Evolutionary conservation across 2,329 filamentous ascomycete species (phyloP).

Genomic region (Anthostomella pinea): DNA sequence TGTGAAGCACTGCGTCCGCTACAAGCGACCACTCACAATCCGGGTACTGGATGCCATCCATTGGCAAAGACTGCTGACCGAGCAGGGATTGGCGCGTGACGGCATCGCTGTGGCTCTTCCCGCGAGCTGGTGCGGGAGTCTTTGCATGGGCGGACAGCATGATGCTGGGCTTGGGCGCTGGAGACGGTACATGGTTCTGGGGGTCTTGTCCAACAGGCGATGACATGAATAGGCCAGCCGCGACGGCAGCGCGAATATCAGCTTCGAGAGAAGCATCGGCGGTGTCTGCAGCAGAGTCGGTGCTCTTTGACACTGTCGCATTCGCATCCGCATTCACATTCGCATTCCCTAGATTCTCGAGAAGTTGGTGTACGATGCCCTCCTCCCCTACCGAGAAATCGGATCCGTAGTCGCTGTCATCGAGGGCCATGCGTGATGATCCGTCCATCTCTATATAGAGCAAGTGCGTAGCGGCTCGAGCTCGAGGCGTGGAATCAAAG

Average conservation of each 20-base stretch:
- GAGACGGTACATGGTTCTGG: slow-evolving; percentile 3
- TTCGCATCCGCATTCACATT: no score
- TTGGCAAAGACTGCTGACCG: slow-evolving; percentile 7
- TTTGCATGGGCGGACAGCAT: slow-evolving; percentile 4
- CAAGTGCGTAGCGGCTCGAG: no score
- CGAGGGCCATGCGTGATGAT: no score
- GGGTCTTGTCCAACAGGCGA: background rate
- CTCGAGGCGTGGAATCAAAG: no score
- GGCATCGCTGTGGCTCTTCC: background rate
- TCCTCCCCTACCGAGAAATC: slow-evolving; percentile 33
- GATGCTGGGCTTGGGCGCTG: background rate
- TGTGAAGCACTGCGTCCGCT: background rate
- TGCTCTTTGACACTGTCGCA: no score
- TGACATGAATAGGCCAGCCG: background rate
- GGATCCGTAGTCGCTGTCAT: slow-evolving; percentile 32
- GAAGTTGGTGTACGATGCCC: slow-evolving; percentile 27
- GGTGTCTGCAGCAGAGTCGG: no score
- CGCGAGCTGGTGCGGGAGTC: slow-evolving; percentile 1
- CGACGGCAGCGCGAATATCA: no score
- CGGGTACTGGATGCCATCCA: slow-evolving; percentile 43
- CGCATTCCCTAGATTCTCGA: slow-evolving; percentile 17
- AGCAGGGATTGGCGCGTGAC: background rate
- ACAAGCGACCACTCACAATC: slow-evolving; percentile 44
- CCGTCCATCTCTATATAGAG: slow-evolving; percentile 1
- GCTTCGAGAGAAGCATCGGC: no score